Evolutionary conservation across 495 filamentous ascomycete species (phyloP).

Genomic region (Penicillium verhagenii): DNA sequence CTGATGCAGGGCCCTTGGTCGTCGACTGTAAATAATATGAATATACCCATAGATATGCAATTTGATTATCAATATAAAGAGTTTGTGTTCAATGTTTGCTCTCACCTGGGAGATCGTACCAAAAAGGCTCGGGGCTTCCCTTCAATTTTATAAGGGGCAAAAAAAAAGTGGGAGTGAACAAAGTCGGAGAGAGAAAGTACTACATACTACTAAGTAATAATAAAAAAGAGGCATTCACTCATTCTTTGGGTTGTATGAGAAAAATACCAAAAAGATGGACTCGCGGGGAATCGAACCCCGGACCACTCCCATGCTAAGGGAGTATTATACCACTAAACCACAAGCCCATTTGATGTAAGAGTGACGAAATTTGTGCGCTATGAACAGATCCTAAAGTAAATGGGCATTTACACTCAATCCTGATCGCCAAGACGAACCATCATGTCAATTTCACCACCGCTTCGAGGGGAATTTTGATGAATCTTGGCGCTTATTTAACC

Average conservation of each 20-base stretch:
- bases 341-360: conserved; percentile 30
- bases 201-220: neutral
- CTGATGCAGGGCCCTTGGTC: too few relatives aligned
- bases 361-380: neutral
- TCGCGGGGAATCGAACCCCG: conserved; percentile 59
- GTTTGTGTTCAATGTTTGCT: neutral
- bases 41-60: neutral
- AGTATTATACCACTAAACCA: conserved; percentile 49
- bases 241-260: too few relatives aligned
- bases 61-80: neutral
- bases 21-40: neutral
- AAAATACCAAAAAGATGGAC: conserved; percentile 29
- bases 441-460: too few relatives aligned
- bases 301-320: conserved; percentile 54
- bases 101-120: too few relatives aligned
- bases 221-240: too few relatives aligned
- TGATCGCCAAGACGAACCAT: too few relatives aligned
- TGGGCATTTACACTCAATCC: too few relatives aligned
- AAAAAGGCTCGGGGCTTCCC: too few relatives aligned
- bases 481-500: too few relatives aligned
- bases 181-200: neutral
- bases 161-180: neutral
- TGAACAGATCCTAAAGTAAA: neutral
- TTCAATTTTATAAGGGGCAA: too few relatives aligned
- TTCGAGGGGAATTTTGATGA: too few relatives aligned